Evolutionary conservation across 805 yeast species (phyloP), one percentile per base, ranked within the genome.

Genomic region (Wickerhamiella dianesei): DNA sequence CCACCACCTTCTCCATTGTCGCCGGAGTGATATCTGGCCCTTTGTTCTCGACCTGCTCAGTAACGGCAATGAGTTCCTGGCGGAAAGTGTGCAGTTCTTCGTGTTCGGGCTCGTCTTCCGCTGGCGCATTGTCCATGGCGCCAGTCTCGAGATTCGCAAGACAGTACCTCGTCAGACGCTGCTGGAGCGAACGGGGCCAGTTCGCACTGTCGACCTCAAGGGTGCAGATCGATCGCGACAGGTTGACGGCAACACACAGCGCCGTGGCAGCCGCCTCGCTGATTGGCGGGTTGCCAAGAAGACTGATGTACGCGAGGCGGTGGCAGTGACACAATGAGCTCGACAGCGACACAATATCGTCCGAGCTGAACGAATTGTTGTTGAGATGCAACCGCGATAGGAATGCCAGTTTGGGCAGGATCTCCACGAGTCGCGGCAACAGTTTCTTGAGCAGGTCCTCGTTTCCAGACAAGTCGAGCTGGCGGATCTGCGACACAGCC

Each of bases 381-480:
- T 86, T 95, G 43, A 88, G 60, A 58, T 81, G 88, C 35, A 88
- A 62, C 50, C 95, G 67, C 29, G 74, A 65, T 57, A 87, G 65
- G 44, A 71, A 67, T 3, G 76, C 75, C 59, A 83, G 81, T 40
- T 78, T 63, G 12, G 95, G 95, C 36, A 88, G 61, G 52, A 75
- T 75, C 21, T 76, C 69, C 45, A 77, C 71, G 52, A 87, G 66
- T 49, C 73, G 74, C 9, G 74, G 72, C 48, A 76, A 66, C 21
- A 79, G 69, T 2, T 69, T 68, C 0, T 87, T 87, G 62, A 86
- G 82, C 5, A 87, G 62, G 40, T 69, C 69, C 17, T 79, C 74
- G 58, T 85, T 76, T 51, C 77, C 75, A 44, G 92, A 80, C 46
- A 88, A 59, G 60, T 88, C 96, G 49, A 88, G 66, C 56, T 80